Evolutionary conservation across 2,329 filamentous ascomycete species (phyloP), one percentile per base, ranked within the genome.

Genomic region (Fusarium globosum): DNA sequence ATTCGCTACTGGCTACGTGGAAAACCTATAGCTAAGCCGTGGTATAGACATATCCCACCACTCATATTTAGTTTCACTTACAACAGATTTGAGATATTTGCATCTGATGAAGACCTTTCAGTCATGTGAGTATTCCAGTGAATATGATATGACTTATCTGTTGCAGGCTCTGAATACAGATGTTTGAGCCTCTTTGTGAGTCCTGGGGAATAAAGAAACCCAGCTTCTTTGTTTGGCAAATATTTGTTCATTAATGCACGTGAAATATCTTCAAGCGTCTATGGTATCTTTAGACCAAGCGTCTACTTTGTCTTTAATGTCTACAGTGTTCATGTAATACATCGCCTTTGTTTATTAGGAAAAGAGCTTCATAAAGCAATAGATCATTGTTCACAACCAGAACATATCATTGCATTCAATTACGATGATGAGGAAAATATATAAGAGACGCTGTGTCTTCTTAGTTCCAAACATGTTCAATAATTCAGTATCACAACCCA

Each of bases 331-430:
- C 38, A 39, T 48, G 21, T 1, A 48, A 52, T 28, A 53, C 42
- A 23, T 26, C 7, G n/a, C 26, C 65, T 69, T 69, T 65, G 52
- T 65, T 21, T 13, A 18, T 11, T 23, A 18, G 42, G 35, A 65
- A 42, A 53, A 59, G 36, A 26, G 20, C 15, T 33, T 23, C 48
- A 49, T 39, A 56, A 56, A 68, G 56, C 30, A 20, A 16, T 18
- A 15, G 45, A 15, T 20, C 16, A 30, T 59, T 65, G 66, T 65
- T 53, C 46, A 59, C 14, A 28, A 42, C 33, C 33, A 20, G 39
- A 43, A 35, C n/a, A 58, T 53, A 21, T 2, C 20, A 33, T 21
- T 45, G 4, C 26, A 42, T 36, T 23, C 18, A 16, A 13, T 30
- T 28, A 15, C 20, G 6, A 26, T 13, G 13, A 51, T 15, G n/a